Conservation (phyloP, 768 basidiomycete species). For the Russula brevipes region DNA sequence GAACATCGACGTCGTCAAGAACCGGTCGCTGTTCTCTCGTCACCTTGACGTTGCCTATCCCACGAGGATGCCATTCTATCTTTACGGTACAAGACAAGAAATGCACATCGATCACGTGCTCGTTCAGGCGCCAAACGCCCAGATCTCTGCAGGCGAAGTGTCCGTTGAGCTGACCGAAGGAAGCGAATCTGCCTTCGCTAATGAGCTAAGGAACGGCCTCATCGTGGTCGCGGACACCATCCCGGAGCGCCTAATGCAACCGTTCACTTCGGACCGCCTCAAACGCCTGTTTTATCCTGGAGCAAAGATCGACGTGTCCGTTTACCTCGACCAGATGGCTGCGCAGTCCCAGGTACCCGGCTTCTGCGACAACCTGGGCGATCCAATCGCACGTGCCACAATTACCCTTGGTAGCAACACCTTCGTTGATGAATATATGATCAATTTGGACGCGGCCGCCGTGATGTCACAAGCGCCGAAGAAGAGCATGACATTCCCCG, state of each 20-base stretch:
- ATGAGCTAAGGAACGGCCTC: slow-evolving; percentile 21
- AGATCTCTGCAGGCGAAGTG: slow-evolving; percentile 25
- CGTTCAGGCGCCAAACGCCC: slow-evolving; percentile 26
- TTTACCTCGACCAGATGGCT: slow-evolving; percentile 19
- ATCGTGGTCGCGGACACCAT: slow-evolving; percentile 22
- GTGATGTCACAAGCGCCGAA: slow-evolving; percentile 8
- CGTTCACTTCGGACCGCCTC: slow-evolving; percentile 10
- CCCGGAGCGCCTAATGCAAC: slow-evolving; percentile 26
- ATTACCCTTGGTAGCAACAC: slow-evolving; percentile 22
- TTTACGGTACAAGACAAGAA: slow-evolving; percentile 35
- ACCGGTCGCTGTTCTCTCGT: slow-evolving; percentile 30
- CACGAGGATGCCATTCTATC: slow-evolving; percentile 37
- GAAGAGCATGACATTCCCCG: background rate
- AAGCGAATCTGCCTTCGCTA: slow-evolving; percentile 3
- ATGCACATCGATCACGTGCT: slow-evolving; percentile 36
- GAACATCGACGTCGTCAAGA: slow-evolving; percentile 33
- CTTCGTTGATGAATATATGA: slow-evolving; percentile 20
- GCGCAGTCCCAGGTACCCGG: slow-evolving; percentile 14
- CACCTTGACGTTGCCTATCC: slow-evolving; percentile 33
- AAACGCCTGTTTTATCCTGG: slow-evolving; percentile 19
- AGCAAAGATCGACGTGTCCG: slow-evolving; percentile 13
- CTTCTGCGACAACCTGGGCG: slow-evolving; percentile 16
- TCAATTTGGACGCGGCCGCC: slow-evolving; percentile 16
- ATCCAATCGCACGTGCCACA: slow-evolving; percentile 21
- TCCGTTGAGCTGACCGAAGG: slow-evolving; percentile 16